These are phyloP conservation scores for Knoxdaviesia proteae DNA, from an alignment of 2,329 filamentous ascomycete species.

Conservation along the genomic window DNA sequence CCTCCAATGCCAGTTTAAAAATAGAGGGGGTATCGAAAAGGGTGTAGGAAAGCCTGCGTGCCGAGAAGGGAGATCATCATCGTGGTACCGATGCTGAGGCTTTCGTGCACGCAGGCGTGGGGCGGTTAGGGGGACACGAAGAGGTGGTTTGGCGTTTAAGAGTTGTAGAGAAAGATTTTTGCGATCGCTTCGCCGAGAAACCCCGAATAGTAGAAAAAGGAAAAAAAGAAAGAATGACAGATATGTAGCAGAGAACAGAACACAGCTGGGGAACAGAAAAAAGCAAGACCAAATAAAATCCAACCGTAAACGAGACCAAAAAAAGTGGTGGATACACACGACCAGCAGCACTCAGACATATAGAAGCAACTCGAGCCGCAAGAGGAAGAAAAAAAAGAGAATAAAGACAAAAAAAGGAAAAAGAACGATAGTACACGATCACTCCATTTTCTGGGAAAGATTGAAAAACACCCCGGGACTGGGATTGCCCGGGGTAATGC, in stretches of 20 bases:
- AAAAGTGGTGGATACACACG: neutral
- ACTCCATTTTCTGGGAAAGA: neutral
- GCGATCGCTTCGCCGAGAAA: neutral
- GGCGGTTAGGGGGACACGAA: too few species aligned
- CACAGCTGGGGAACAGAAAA: neutral
- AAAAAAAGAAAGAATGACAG: neutral
- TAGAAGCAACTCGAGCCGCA: too few species aligned
- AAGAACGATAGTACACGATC: conserved; percentile 1
- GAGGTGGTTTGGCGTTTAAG: too few species aligned
- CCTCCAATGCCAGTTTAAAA: conserved; percentile 3
- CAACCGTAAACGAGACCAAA: conserved; percentile 2
- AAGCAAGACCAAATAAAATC: neutral
- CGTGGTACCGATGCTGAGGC: too few species aligned
- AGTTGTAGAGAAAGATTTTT: too few species aligned
- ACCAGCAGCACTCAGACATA: too few species aligned
- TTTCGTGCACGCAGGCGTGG: too few species aligned
- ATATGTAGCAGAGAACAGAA: neutral
- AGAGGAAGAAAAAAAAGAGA: conserved; percentile 2
- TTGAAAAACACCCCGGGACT: neutral
- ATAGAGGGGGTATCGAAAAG: neutral
- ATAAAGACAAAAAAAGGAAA: conserved; percentile 5
- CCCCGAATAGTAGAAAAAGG: neutral
- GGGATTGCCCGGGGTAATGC: neutral
- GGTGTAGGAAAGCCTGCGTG: neutral
- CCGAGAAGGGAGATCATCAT: neutral